Evolutionary conservation across 179 eudicot species (phyloP).

Genomic region (Sideroxylon spinosum): DNA sequence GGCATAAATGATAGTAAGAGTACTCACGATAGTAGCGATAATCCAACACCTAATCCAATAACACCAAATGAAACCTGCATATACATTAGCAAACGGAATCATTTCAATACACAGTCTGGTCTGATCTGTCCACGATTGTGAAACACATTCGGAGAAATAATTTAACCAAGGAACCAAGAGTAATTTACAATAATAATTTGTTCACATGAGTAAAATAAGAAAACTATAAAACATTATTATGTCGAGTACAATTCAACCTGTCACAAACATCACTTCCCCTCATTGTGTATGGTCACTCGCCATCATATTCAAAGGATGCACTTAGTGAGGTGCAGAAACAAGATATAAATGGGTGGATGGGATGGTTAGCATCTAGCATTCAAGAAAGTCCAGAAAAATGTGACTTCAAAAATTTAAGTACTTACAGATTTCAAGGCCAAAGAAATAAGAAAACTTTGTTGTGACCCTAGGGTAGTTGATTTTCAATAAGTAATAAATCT

Average conservation of each 20-base stretch:
- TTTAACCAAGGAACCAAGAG: not conserved
- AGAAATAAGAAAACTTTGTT: not conserved
- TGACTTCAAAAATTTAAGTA: not conserved
- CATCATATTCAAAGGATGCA: not conserved
- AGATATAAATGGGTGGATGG: not conserved
- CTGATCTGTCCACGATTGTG: not conserved
- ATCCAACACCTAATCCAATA: slow-evolving; percentile 75
- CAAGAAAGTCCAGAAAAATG: not conserved
- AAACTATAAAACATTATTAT: not conserved
- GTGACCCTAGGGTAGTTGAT: too few species aligned
- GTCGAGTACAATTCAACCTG: not conserved
- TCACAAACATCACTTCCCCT: not conserved
- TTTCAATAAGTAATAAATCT: not conserved
- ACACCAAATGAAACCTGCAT: slow-evolving; percentile 86
- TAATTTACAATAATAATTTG: not conserved
- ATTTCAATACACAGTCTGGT: not conserved
- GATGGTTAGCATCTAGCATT: not conserved
- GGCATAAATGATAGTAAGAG: not conserved
- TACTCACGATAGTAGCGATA: slow-evolving; percentile 76
- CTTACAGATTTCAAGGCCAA: not conserved
- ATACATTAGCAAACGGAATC: not conserved
- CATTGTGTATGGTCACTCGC: not conserved
- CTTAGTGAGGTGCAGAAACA: not conserved
- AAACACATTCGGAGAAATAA: not conserved
- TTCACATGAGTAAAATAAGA: not conserved